A percentile compares a stretch with the other conserved stretches of the same genome.
phyloP scores from a whole-genome alignment of 441 rosid species.

The Flueggea neowawraea region DNA sequence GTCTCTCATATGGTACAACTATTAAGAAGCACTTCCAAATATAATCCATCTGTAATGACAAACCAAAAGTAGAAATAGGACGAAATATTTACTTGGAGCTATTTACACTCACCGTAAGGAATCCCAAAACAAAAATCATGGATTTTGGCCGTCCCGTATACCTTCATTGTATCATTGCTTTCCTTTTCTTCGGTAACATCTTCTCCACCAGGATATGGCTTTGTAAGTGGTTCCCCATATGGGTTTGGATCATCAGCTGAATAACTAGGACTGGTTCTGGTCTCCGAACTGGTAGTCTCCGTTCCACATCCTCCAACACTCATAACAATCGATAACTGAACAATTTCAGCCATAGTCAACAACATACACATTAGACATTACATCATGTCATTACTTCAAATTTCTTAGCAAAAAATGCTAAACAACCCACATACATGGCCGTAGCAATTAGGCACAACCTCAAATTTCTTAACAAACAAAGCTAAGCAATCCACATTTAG shows the following conservation, averaged over 20 bases:
- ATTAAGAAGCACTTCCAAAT: no score
- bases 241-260: slow-evolving; percentile 44
- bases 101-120: slow-evolving; percentile 69
- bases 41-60: neutral
- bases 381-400: no score
- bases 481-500: no score
- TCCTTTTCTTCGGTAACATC: slow-evolving; percentile 17
- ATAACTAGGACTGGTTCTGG: slow-evolving; percentile 20
- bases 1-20: no score
- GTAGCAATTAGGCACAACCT: no score
- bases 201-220: slow-evolving; percentile 18
- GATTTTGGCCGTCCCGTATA: slow-evolving; percentile 57
- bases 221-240: slow-evolving; percentile 27
- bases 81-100: no score
- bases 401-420: no score
- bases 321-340: slow-evolving; percentile 49
- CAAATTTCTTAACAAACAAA: no score
- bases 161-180: slow-evolving; percentile 24
- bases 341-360: neutral
- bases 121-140: slow-evolving; percentile 96
- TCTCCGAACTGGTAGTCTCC: slow-evolving; percentile 26
- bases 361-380: no score
- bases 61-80: no score
- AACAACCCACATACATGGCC: no score
- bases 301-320: slow-evolving; percentile 38